phyloP scores from a whole-genome alignment of 1,284 basidiomycete species.

The Laetiporus sulphureus region DNA sequence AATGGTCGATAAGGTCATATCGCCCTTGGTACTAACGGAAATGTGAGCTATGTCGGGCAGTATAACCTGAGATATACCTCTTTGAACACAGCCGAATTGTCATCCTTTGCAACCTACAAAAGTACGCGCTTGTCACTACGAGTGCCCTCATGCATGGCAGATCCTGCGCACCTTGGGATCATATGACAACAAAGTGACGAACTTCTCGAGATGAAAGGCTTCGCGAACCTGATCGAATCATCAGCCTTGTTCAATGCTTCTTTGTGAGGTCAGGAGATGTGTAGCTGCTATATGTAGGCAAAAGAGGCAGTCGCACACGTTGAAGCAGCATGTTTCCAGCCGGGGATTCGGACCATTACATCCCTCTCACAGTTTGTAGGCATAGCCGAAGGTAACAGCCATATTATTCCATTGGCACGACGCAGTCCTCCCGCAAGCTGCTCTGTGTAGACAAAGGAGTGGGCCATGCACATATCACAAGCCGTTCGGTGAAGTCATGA shows the following conservation, averaged over 20 bases:
- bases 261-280: background rate
- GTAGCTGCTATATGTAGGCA: background rate
- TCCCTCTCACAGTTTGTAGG: too few species aligned
- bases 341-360: too few species aligned
- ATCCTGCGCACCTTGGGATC: constrained; percentile 53
- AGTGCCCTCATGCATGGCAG: background rate
- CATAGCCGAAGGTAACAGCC: too few species aligned
- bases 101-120: constrained; percentile 60
- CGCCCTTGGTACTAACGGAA: constrained; percentile 52
- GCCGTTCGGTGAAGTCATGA: too few species aligned
- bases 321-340: background rate
- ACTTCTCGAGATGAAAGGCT: constrained; percentile 80
- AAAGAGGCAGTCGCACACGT: background rate
- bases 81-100: constrained; percentile 67
- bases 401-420: too few species aligned
- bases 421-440: too few species aligned
- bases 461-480: too few species aligned
- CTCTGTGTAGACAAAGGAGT: too few species aligned
- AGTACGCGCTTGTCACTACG: background rate
- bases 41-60: constrained; percentile 9
- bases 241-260: background rate
- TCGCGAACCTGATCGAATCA: constrained; percentile 79
- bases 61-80: constrained; percentile 40
- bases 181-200: constrained; percentile 65
- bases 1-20: constrained; percentile 54